These are phyloP conservation scores for Elsinoe perseae DNA, from an alignment of 2,329 filamentous ascomycete genomes.

Conservation along the genomic window DNA sequence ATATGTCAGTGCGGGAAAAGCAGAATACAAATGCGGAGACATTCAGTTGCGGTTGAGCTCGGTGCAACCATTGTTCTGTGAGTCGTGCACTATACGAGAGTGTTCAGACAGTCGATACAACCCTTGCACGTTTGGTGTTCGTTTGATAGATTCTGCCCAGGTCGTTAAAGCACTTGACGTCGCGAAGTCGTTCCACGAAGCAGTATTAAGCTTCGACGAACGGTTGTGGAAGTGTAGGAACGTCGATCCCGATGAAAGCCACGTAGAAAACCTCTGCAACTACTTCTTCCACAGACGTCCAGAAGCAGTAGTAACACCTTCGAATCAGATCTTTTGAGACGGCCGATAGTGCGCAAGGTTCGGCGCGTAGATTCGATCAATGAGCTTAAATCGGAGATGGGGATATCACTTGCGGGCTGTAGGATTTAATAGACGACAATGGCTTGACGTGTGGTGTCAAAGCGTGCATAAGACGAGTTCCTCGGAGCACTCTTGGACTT, in stretches of 20 bases:
- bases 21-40: neutral
- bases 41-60: neutral
- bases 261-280: neutral
- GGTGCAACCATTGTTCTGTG: neutral
- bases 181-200: slow-evolving; percentile 7
- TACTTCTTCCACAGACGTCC: neutral
- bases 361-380: neutral
- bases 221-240: slow-evolving; percentile 8
- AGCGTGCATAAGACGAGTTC: slow-evolving; percentile 4
- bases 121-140: too few species aligned
- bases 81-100: too few species aligned
- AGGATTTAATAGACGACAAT: slow-evolving; percentile 3
- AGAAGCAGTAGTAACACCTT: slow-evolving; percentile 10
- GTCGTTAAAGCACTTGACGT: neutral
- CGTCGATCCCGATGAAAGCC: slow-evolving; percentile 2
- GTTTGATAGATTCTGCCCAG: neutral
- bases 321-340: neutral
- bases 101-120: neutral
- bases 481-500: slow-evolving; percentile 6
- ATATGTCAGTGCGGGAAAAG: slow-evolving; percentile 1
- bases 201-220: slow-evolving; percentile 2
- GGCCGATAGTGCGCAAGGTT: slow-evolving; percentile 1
- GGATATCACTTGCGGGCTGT: neutral
- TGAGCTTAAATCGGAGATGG: neutral
- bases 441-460: slow-evolving; percentile 4